Evolutionary conservation across 75 land plant species (phyloP), one percentile per base, ranked within the genome.

Genomic region (Ceratopteris richardii): DNA sequence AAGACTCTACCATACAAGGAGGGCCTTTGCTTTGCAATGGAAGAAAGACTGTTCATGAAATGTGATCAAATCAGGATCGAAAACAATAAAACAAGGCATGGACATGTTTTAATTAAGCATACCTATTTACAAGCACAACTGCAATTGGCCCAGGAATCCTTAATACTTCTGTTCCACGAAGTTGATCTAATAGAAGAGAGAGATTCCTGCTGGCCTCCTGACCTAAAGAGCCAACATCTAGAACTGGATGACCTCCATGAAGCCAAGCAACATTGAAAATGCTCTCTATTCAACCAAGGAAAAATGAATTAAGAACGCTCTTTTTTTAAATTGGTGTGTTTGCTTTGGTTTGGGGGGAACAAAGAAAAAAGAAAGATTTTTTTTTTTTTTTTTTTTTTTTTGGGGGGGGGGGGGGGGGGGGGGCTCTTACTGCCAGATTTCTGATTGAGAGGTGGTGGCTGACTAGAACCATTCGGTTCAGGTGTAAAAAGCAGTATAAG

Each of bases 21-120:
- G 12, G 97, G 92, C 53, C 99, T 79, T 57, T 80, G 81, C 72
- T 86, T 90, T 27, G 84, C 99, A 69, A 95, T 80, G 27, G 82
- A 77, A 61, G 93, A 86, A 69, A 95, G 82, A 78, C 99, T 95
- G 84, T 23, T 41, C 57, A 58, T 19, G 14, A 61, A n/a, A 21
- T 1, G 23, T 31, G 61, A 56, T 25, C 31, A 42, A 46, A 22
- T 27, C 37, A 33, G 11, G 27, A 13, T n/a, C 51, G 56, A 17
- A 36, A 57, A 7, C 11, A 57, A 57, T 20, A 19, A 22, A 17
- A 44, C 21, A 20, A n/a, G n/a, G n/a, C n/a, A n/a, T n/a, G n/a
- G n/a, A n/a, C n/a, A n/a, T n/a, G n/a, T n/a, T 12, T 57, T 20
- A 5, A 57, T 56, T 3, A 28, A 50, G 63, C 69, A 39, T 58